Evolutionary conservation across 768 basidiomycete species (phyloP), one percentile per base, ranked within the genome.

Genomic region (Tricholoma furcatifolium): DNA sequence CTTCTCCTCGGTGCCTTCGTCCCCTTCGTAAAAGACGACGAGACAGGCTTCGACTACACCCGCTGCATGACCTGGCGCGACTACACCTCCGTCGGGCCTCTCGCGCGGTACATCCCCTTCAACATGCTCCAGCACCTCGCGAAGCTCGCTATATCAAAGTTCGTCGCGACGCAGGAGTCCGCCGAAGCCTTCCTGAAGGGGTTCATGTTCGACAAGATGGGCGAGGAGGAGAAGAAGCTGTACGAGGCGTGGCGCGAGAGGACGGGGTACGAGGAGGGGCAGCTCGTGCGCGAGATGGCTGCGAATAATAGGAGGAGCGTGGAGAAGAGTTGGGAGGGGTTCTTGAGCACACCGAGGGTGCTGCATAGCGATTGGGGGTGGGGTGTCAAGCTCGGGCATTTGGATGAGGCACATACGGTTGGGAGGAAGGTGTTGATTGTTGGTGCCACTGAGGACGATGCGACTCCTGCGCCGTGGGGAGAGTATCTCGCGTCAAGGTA

Each of bases 351-450:
- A 23, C 23, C 68, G 3, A 44, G 57, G 6, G 64, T 76, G 20
- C 43, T 76, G 17, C 68, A 76, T 43, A 70, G 71, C 30, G 74
- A 76, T 54, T 80, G 78, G 78, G 78, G 69, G 42, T 62, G 56
- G 53, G 57, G 56, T 11, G 45, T 41, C 15, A 70, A 68, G 51
- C 71, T 77, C 3, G 65, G 69, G 35, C 57, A 58, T 5, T 59
- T 80, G 45, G 78, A 80, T 43, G 73, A 72, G 15, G 73, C 69
- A 15, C 78, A 79, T 52, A 71, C 67, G 36, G 56, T 55, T 27
- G 64, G 57, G 27, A 70, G 74, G 30, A 66, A 57, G 18, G 70
- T 81, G 17, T 55, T 76, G 53, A 42, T 81, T 14, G 69, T 71
- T 38, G 59, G 71, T 18, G 65, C 67, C 10, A 18, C 56, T 12